Evolutionary conservation across 257 asterid genomes (phyloP).

Genomic region (Ocimum tenuiflorum): DNA sequence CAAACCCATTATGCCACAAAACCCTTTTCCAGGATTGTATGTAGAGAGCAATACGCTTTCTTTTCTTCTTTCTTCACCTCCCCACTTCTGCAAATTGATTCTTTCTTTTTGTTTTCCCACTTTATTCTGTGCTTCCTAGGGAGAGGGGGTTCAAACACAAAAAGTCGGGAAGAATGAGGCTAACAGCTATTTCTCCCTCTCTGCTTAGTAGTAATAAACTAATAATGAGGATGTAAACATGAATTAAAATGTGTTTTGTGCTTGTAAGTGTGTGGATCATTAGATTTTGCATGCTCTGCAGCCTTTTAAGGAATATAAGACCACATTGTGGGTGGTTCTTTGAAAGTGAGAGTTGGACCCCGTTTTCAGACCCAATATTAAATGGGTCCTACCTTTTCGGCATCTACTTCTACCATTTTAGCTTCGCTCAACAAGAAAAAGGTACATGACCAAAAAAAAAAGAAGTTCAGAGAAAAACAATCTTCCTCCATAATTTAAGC

Average conservation of each 20-base stretch:
- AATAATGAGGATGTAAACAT: constrained; percentile 20
- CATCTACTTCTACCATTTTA: neutral
- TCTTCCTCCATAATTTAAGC: neutral
- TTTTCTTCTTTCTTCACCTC: constrained; percentile 14
- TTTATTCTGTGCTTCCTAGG: constrained; percentile 48
- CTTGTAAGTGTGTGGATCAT: constrained; percentile 2
- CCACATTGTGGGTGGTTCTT: constrained; percentile 21
- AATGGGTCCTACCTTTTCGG: constrained; percentile 21
- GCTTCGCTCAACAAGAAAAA: neutral
- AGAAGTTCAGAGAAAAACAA: neutral
- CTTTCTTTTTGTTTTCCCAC: constrained; percentile 28
- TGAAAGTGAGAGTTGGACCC: constrained; percentile 34
- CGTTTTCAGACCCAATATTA: constrained; percentile 22
- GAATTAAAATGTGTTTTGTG: constrained; percentile 14
- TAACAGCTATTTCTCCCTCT: constrained; percentile 28
- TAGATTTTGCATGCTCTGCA: constrained; percentile 24
- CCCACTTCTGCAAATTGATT: constrained; percentile 24
- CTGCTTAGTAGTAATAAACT: constrained; percentile 6
- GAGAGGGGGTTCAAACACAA: constrained; percentile 15
- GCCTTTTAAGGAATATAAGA: constrained; percentile 56
- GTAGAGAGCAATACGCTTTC: constrained; percentile 22
- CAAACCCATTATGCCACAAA: constrained; percentile 31
- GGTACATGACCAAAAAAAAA: too few species aligned
- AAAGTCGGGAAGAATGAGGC: constrained; percentile 24
- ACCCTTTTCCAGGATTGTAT: constrained; percentile 22